phyloP scores from a whole-genome alignment of 371 early-diverging fungal species.

The Mucor racemosus region DNA sequence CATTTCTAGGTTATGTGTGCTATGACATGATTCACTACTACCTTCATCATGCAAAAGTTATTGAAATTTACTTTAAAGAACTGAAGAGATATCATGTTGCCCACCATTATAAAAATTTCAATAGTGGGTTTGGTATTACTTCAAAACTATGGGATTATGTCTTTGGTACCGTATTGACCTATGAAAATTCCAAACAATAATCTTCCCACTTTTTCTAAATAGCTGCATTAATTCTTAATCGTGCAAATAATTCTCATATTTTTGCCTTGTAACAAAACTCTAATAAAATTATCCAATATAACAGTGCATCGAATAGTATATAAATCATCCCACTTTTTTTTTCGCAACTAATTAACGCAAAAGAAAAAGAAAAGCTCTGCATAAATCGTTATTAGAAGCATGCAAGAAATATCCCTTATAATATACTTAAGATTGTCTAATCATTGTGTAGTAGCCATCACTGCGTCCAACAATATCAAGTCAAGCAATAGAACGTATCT shows the following conservation, averaged over 20 bases:
- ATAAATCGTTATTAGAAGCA: too few species aligned
- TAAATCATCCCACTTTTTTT: too few species aligned
- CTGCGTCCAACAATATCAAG: too few species aligned
- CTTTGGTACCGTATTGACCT: conserved; percentile 68
- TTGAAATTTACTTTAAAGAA: conserved; percentile 71
- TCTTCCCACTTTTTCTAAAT: conserved; percentile 1
- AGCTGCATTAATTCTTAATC: conserved; percentile 3
- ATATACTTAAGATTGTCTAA: too few species aligned
- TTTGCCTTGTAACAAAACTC: too few species aligned
- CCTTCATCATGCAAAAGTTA: conserved; percentile 88
- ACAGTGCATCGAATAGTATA: too few species aligned
- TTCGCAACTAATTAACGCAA: too few species aligned
- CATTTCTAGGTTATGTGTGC: conserved; percentile 80
- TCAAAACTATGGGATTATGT: conserved; percentile 91
- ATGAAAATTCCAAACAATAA: conserved; percentile 16
- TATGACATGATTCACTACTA: conserved; percentile 95
- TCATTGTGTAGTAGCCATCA: too few species aligned
- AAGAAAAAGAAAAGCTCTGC: too few species aligned
- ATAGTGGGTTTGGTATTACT: conserved; percentile 92
- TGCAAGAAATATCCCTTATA: too few species aligned
- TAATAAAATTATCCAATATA: too few species aligned
- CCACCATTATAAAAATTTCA: conserved; percentile 92
- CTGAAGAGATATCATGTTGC: conserved; percentile 95
- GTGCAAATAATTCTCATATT: not conserved
- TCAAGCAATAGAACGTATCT: too few species aligned